These are phyloP conservation scores for Lindgomyces ingoldianus DNA, from an alignment of 495 filamentous ascomycete genomes.

Conservation along the genomic window DNA sequence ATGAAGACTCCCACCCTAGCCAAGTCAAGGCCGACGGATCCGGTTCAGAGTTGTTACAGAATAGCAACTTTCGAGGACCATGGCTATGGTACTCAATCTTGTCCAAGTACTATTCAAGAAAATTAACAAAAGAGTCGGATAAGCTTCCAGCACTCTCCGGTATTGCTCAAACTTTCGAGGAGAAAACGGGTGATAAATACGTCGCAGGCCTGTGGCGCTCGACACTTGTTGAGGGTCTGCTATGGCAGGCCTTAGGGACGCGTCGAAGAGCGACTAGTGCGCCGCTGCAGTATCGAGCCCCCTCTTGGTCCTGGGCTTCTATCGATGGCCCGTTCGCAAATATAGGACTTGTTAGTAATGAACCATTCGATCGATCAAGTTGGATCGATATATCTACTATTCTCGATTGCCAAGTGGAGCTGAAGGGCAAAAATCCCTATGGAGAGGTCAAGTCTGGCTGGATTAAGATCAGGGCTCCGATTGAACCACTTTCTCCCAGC, in stretches of 20 bases:
- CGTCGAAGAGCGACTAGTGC: neutral
- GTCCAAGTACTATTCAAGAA: neutral
- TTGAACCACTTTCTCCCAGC: conserved; percentile 6
- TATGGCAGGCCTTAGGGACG: conserved; percentile 13
- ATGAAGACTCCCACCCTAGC: neutral
- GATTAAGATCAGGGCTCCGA: conserved; percentile 15
- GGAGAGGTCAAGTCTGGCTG: conserved; percentile 16
- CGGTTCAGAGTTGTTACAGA: neutral
- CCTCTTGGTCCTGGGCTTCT: conserved; percentile 22
- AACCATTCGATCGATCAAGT: too few species aligned
- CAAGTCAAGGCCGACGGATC: neutral
- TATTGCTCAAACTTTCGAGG: conserved; percentile 1
- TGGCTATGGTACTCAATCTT: neutral
- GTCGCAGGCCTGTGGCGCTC: conserved; percentile 19
- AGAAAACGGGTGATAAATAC: neutral
- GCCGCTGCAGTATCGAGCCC: conserved; percentile 6
- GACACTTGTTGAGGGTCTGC: neutral
- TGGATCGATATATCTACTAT: conserved; percentile 14
- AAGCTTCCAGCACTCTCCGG: conserved; percentile 2
- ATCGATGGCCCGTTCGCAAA: conserved; percentile 13
- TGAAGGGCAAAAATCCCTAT: conserved; percentile 19
- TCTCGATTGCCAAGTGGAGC: conserved; percentile 11
- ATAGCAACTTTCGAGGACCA: too few species aligned
- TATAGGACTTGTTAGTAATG: conserved; percentile 6
- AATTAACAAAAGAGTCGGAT: neutral